phyloP scores from a whole-genome alignment of 164 flowering plant genomes.

The Cinnamomum chago region DNA sequence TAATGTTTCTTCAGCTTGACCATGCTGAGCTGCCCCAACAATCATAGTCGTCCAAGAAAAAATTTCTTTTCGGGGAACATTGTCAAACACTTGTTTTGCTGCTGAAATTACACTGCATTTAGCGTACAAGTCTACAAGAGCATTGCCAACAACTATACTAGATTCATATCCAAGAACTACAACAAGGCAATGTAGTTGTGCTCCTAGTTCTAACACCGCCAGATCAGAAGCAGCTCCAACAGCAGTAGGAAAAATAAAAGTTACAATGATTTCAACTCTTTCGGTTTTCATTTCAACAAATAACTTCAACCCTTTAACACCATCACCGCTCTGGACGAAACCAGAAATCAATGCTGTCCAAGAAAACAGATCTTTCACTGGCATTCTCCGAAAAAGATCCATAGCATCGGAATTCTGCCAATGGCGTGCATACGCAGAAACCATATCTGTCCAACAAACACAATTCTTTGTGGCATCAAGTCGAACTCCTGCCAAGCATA shows the following conservation, averaged over 20 bases:
- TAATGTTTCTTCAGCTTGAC: slow-evolving; percentile 64
- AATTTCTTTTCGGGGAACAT: slow-evolving; percentile 48
- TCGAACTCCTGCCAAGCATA: slow-evolving; percentile 50
- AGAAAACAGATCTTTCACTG: slow-evolving; percentile 39
- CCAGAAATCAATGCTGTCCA: slow-evolving; percentile 90
- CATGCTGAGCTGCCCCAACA: slow-evolving; percentile 83
- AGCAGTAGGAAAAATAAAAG: slow-evolving; percentile 60
- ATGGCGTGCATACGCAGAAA: slow-evolving; percentile 58
- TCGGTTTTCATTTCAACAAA: slow-evolving; percentile 56
- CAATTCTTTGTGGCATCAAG: slow-evolving; percentile 39
- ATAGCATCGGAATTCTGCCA: slow-evolving; percentile 54
- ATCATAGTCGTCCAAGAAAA: slow-evolving; percentile 88
- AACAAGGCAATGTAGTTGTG: slow-evolving; percentile 63
- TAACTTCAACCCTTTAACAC: slow-evolving; percentile 33
- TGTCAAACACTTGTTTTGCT: slow-evolving; percentile 45
- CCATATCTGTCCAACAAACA: slow-evolving; percentile 70
- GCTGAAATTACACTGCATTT: slow-evolving; percentile 70
- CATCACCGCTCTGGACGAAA: slow-evolving; percentile 60
- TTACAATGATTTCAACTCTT: slow-evolving; percentile 45
- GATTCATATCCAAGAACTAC: slow-evolving; percentile 57
- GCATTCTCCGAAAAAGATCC: slow-evolving; percentile 39
- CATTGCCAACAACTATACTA: slow-evolving; percentile 56
- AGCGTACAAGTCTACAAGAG: slow-evolving; percentile 82
- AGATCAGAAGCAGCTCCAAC: slow-evolving; percentile 65
- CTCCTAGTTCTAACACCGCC: slow-evolving; percentile 57